Evolutionary conservation across 805 yeast genomes (phyloP).

Genomic region (Saccharomyces eubayanus): DNA sequence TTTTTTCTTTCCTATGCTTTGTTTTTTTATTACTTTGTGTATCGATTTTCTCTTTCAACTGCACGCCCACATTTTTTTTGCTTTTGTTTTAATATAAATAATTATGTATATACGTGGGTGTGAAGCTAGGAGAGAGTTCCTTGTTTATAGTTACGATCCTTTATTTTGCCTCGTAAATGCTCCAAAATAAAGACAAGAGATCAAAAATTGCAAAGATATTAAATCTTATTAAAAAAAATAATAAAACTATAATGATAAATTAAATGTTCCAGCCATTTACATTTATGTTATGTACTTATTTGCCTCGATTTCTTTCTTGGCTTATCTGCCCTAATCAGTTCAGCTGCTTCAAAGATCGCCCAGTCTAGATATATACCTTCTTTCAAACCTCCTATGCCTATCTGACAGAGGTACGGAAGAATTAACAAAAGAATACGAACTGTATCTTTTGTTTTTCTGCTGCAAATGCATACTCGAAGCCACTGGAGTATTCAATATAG

Average conservation of each 20-base stretch:
- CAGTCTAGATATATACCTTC: not conserved
- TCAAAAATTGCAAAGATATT: not conserved
- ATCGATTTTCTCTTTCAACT: not conserved
- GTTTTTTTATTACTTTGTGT: slow-evolving; percentile 3
- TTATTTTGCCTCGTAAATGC: not conserved
- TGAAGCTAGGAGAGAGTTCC: not conserved
- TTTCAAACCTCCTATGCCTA: not conserved
- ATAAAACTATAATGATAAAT: not conserved
- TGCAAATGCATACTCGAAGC: not conserved
- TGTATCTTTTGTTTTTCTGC: not conserved
- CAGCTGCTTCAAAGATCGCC: not conserved
- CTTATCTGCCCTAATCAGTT: no score
- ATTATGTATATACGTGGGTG: not conserved
- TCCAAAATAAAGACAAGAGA: not conserved
- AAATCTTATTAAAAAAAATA: not conserved
- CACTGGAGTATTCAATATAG: not conserved
- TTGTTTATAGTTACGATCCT: not conserved
- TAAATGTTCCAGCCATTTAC: not conserved
- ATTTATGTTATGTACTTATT: not conserved
- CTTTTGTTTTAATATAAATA: not conserved
- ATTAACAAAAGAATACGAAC: not conserved
- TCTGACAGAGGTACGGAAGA: not conserved
- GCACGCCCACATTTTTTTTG: not conserved
- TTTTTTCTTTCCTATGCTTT: slow-evolving; percentile 7
- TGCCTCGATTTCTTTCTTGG: not conserved